These are phyloP conservation scores for Parsonsia alboflavescens DNA, from an alignment of 257 asterid genomes.

Conservation along the genomic window DNA sequence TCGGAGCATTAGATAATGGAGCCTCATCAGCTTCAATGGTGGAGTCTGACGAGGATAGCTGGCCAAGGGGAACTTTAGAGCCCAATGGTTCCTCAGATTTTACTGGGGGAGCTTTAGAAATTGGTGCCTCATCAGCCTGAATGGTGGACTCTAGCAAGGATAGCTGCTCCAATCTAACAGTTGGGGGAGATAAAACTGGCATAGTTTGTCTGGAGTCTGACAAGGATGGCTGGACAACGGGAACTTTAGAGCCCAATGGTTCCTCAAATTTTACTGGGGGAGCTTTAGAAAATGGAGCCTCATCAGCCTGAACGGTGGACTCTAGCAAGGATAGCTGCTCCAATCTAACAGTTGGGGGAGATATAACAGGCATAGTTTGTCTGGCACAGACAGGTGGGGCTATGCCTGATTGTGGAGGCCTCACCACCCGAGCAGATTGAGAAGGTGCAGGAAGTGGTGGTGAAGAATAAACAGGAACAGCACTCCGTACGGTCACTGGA, in stretches of 20 bases:
- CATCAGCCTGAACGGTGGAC: conserved; percentile 37
- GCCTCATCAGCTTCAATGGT: conserved; percentile 40
- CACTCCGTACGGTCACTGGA: conserved; percentile 74
- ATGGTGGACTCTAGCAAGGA: conserved; percentile 36
- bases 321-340: conserved; percentile 41
- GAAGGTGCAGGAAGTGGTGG: conserved; percentile 64
- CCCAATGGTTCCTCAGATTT: conserved; percentile 28
- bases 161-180: conserved; percentile 47
- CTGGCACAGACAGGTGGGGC: conserved; percentile 65
- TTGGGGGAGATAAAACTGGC: conserved; percentile 52
- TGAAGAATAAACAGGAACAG: conserved; percentile 82
- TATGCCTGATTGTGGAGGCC: conserved; percentile 47
- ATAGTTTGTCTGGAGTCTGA: conserved; percentile 53
- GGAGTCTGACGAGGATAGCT: conserved; percentile 36
- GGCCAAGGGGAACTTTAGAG: conserved; percentile 24
- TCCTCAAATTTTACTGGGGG: conserved; percentile 28
- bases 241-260: conserved; percentile 25
- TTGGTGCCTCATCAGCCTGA: conserved; percentile 39
- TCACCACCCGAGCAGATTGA: conserved; percentile 40
- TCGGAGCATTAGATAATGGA: conserved; percentile 25
- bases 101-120: conserved; percentile 23
- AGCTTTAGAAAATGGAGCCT: conserved; percentile 31
- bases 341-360: conserved; percentile 50
- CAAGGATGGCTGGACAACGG: conserved; percentile 25
- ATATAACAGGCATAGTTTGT: conserved; percentile 53